Evolutionary conservation across 108 stramenopile genomes (phyloP).

Genomic region (Fistulifera pelliculosa): DNA sequence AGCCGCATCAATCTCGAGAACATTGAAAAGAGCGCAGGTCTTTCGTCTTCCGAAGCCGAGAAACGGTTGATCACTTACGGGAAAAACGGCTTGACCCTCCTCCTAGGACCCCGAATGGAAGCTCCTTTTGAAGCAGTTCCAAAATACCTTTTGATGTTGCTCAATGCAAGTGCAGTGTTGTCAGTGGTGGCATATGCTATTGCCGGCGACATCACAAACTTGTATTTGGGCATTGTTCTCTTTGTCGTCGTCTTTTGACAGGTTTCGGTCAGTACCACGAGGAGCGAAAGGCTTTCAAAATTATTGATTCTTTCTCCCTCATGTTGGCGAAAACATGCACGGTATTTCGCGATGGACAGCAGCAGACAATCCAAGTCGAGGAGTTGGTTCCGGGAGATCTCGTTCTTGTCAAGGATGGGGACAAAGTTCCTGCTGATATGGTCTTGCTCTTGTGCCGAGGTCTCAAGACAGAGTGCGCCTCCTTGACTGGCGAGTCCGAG

Average conservation of each 20-base stretch:
- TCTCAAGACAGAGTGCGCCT: conserved; percentile 83
- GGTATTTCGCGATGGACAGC: conserved; percentile 1
- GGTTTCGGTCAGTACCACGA: conserved; percentile 3
- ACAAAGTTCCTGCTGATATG: conserved; percentile 92
- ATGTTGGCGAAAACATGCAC: conserved; percentile 7
- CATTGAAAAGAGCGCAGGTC: no score
- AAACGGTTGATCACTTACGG: no score
- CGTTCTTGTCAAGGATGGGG: conserved; percentile 82
- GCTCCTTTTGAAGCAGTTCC: no score
- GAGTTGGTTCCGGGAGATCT: no score
- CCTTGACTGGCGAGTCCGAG: conserved; percentile 82
- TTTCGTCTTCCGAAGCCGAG: no score
- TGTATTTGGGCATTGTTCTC: conserved; percentile 14
- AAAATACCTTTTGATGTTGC: no score
- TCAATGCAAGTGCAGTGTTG: no score
- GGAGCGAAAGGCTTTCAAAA: conserved; percentile 3
- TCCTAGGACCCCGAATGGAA: no score
- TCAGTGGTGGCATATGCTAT: no score
- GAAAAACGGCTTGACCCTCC: no score
- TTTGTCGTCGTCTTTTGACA: conserved; percentile 7
- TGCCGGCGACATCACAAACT: conserved; percentile 4
- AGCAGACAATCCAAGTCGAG: not conserved
- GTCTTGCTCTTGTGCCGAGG: conserved; percentile 74
- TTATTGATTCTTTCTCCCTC: conserved; percentile 6
- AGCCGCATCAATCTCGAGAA: no score